These are phyloP conservation scores for Acanthamoeba castellanii DNA, from an alignment of 208 protist species.

Conservation along the genomic window DNA sequence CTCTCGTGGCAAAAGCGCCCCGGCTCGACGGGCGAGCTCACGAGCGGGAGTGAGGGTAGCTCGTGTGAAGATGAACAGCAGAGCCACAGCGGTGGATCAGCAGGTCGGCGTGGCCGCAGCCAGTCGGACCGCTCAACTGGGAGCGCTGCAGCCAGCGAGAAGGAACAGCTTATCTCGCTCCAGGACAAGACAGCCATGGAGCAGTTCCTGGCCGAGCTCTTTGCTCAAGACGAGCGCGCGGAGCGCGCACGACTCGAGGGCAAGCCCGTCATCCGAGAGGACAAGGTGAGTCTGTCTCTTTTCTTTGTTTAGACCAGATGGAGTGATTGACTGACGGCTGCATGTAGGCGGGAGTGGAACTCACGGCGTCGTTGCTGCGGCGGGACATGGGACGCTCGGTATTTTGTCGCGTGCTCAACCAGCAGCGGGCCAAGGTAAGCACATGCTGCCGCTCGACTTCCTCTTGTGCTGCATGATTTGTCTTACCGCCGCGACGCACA, in stretches of 20 bases:
- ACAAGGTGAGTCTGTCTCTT: neutral
- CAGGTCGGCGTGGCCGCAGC: neutral
- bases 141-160: neutral
- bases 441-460: neutral
- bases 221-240: slow-evolving; percentile 4
- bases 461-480: neutral
- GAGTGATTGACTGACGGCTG: neutral
- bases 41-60: neutral
- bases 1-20: slow-evolving; percentile 2
- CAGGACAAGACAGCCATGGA: slow-evolving; percentile 42
- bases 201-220: slow-evolving; percentile 53
- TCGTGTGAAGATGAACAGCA: neutral
- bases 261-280: neutral
- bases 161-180: neutral
- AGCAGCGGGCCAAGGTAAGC: slow-evolving; percentile 53
- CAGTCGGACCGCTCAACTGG: neutral
- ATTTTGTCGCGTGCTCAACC: slow-evolving; percentile 54
- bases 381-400: slow-evolving; percentile 10
- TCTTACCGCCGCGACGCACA: neutral
- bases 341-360: neutral
- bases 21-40: neutral
- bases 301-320: neutral
- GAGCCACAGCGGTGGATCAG: neutral
- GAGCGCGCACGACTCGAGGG: slow-evolving; percentile 1
- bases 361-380: neutral